Evolutionary conservation across 495 filamentous ascomycete species (phyloP).

Genomic region (Penicillium antarcticum): DNA sequence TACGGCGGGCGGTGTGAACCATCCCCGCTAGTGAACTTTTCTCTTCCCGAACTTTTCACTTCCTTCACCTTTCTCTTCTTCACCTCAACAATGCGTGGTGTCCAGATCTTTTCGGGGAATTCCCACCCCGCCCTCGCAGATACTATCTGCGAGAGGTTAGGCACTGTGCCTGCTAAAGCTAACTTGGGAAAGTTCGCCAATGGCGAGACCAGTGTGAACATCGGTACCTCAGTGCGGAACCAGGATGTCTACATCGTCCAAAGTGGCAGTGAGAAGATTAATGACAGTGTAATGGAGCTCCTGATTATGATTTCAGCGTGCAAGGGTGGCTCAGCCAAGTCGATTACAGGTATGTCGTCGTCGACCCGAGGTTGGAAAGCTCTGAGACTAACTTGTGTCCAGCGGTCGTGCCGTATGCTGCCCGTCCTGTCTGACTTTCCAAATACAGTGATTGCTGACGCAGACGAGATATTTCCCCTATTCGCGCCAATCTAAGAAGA

Average conservation of each 20-base stretch:
- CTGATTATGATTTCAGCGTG: slow-evolving; percentile 98
- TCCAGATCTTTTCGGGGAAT: slow-evolving; percentile 68
- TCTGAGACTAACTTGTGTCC: slow-evolving; percentile 22
- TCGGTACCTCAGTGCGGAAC: slow-evolving; percentile 89
- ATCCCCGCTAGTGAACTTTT: slow-evolving; percentile 11
- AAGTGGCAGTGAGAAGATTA: slow-evolving; percentile 94
- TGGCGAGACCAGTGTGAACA: slow-evolving; percentile 95
- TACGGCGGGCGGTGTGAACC: slow-evolving; percentile 20
- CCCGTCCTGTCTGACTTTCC: slow-evolving; percentile 29
- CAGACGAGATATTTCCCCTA: slow-evolving; percentile 84
- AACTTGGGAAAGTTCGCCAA: slow-evolving; percentile 72
- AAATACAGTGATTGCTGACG: slow-evolving; percentile 42
- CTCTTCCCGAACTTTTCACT: slow-evolving; percentile 8
- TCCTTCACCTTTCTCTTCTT: slow-evolving; percentile 13
- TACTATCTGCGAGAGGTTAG: slow-evolving; percentile 67
- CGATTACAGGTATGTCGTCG: slow-evolving; percentile 77
- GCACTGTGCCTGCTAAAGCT: slow-evolving; percentile 62
- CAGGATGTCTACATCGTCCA: slow-evolving; percentile 99
- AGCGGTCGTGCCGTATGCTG: slow-evolving; percentile 84
- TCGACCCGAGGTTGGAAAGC: not conserved
- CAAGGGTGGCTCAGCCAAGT: slow-evolving; percentile 95
- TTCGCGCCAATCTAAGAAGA: slow-evolving; percentile 98
- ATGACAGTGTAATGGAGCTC: slow-evolving; percentile 97
- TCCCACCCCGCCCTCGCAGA: slow-evolving; percentile 68
- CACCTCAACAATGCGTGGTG: slow-evolving; percentile 53